These are phyloP conservation scores for Botrytis elliptica DNA, from an alignment of 2,329 filamentous ascomycete species.

Conservation along the genomic window DNA sequence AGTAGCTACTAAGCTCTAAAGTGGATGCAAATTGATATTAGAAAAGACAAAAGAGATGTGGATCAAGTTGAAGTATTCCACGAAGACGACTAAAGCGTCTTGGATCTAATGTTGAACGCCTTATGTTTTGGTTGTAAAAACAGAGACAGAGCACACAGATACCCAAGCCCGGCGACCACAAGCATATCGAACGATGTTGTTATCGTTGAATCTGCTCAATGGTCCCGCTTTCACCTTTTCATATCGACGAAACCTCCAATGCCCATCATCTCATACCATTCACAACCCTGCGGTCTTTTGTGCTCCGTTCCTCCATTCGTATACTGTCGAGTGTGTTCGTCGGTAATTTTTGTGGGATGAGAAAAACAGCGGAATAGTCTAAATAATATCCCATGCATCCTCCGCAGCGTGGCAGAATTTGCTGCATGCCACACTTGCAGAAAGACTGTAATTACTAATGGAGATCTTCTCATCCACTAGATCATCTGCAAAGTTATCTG, in stretches of 20 bases:
- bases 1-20: slow-evolving; percentile 22
- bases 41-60: slow-evolving; percentile 42
- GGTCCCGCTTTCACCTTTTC: slow-evolving; percentile 41
- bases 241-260: slow-evolving; percentile 34
- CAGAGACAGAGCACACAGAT: slow-evolving; percentile 67
- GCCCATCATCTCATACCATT: slow-evolving; percentile 19
- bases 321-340: slow-evolving; percentile 16
- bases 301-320: slow-evolving; percentile 1
- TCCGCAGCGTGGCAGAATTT: slow-evolving; percentile 99
- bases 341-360: slow-evolving; percentile 10
- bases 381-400: slow-evolving; percentile 93
- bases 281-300: not conserved
- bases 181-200: slow-evolving; percentile 65
- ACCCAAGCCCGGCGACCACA: slow-evolving; percentile 56
- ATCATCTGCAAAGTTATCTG: slow-evolving; percentile 90
- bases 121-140: slow-evolving; percentile 84
- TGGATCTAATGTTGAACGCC: slow-evolving; percentile 76
- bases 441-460: slow-evolving; percentile 97
- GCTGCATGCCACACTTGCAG: slow-evolving; percentile 96
- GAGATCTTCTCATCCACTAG: slow-evolving; percentile 97
- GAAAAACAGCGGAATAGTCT: slow-evolving; percentile 40
- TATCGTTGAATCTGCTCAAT: slow-evolving; percentile 54
- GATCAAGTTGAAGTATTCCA: slow-evolving; percentile 67
- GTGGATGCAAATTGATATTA: slow-evolving; percentile 22
- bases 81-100: slow-evolving; percentile 59